Evolutionary conservation across 495 filamentous ascomycete species (phyloP), one percentile per base, ranked within the genome.

Genomic region (Aspergillus indologenus): DNA sequence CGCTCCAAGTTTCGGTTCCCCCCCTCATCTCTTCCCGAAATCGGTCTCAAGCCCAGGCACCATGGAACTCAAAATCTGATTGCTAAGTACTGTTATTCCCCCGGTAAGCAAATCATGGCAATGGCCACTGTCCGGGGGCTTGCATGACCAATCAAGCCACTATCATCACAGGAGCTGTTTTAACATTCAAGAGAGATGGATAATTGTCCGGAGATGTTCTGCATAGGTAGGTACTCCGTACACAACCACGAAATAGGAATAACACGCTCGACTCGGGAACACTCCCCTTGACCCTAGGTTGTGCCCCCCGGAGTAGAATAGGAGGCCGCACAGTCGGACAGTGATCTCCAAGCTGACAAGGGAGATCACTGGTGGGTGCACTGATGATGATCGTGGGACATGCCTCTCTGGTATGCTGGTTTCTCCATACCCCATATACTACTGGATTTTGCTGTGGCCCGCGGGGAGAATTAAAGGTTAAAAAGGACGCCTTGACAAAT

Each of bases 391-490:
- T 51, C 34, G 5, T 40, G 48, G n/a, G 23, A 17, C 47, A 51
- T 51, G 48, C 48, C 24, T 29, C 17, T 29, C 48, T 51, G 14
- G 17, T 29, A 31, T 21, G 48, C 34, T 15, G 34, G 2, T 40
- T n/a, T 51, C 21, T 24, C 48, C 48, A 31, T 51, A 50, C 47
- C 47, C 47, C 47, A 50, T 50, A 50, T 19, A 29, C 48, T 51
- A 51, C 48, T 31, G 48, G 18, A 23, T 29, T 14, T 40, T 50
- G 47, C 14, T 50, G 20, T 50, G 47, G 14, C 8, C 19, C 47
- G 15, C 12, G 34, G 34, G 34, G 34, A 2, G 5, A 9, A 11
- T 14, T 40, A 7, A 40, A 40, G 34, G 12, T n/a, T 11, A 40
- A 7, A 50, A 50, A 5, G 11, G 48, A 51, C 24, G 23, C 23